Base-by-base conservation (phyloP, 345 rosid genomes). In the Salix caprea region DNA sequence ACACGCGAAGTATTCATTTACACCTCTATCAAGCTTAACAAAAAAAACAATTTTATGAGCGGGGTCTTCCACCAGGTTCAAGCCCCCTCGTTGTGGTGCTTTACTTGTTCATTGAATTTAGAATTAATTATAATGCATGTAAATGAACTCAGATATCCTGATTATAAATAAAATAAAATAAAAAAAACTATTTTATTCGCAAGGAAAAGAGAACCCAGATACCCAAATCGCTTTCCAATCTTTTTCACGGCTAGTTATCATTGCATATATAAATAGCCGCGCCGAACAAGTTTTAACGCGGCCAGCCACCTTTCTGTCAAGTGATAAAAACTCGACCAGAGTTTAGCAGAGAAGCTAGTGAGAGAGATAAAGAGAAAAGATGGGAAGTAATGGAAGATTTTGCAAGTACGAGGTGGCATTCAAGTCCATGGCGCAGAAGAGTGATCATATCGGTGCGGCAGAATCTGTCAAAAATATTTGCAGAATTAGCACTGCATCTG, bases 341-440 rank as follows among this genome's bases (percentile, higher is more conserved):
- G 7, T 21, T 71, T 71, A 52, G n/a, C 65, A 42, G 76, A 73
- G 54, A 24, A 73, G 76, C 5, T 21, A 44, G 67, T 2, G 7
- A 73, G 40, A 18, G 10, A n/a, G 21, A 48, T 9, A 26, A 34
- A 50, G 2, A 61, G 34, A 4, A 30, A 58, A 40, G 19, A 80
- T 82, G 84, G 77, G 65, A 26, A 77, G 64, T 36, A 65, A 70
- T 54, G 54, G 65, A 32, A 73, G 61, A 36, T 23, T 23, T 0
- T 64, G 48, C 60, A 79, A 79, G 58, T 73, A 68, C 36, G 80
- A 79, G 42, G 21, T 5, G 69, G 56, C 79, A 74, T 71, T 78
- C 60, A 82, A 65, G 44, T 39, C 65, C 10, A 64, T 77, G 70
- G 34, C 30, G 30, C 75, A 62, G 58, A 74, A 52, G 78, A 36